These are phyloP conservation scores for Penicillium sp. DNA, from an alignment of 2,329 filamentous ascomycete genomes.

Conservation along the genomic window DNA sequence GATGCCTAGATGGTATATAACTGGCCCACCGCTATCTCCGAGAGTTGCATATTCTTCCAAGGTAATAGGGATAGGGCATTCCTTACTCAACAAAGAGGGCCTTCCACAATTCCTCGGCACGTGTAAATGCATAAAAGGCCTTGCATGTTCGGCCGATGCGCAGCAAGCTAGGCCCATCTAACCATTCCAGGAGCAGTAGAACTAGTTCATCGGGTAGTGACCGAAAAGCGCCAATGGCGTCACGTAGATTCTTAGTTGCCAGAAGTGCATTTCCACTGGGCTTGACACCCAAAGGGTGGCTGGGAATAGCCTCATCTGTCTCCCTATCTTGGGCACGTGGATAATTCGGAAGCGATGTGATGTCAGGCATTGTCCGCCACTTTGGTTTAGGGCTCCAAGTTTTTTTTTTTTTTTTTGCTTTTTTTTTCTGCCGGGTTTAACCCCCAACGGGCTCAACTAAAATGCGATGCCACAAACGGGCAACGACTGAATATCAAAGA, in stretches of 20 bases:
- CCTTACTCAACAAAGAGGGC: conserved; percentile 78
- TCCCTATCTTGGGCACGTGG: conserved; percentile 17
- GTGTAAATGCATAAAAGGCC: conserved; percentile 78
- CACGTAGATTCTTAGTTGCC: conserved; percentile 61
- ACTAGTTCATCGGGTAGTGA: conserved; percentile 76
- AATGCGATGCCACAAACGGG: conserved; percentile 9
- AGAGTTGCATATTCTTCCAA: not conserved
- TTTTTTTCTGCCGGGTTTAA: conserved; percentile 15
- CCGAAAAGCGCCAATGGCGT: conserved; percentile 61
- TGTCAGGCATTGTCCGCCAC: conserved; percentile 31
- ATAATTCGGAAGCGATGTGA: conserved; percentile 27
- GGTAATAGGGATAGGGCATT: not conserved
- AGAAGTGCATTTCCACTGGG: conserved; percentile 80
- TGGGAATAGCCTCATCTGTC: conserved; percentile 56
- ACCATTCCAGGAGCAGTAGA: conserved; percentile 66
- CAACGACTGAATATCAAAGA: conserved; percentile 18
- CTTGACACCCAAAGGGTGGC: conserved; percentile 78
- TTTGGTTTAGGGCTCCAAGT: conserved; percentile 20
- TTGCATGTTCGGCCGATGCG: conserved; percentile 72
- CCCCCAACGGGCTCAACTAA: not conserved
- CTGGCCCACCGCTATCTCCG: not conserved
- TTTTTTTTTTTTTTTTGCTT: conserved; percentile 8
- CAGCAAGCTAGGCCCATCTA: conserved; percentile 61
- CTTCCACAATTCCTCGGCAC: conserved; percentile 86
- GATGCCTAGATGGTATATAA: not conserved